Evolutionary conservation across 208 protist genomes (phyloP), one percentile per base, ranked within the genome.

Genomic region (Leishmania major): DNA sequence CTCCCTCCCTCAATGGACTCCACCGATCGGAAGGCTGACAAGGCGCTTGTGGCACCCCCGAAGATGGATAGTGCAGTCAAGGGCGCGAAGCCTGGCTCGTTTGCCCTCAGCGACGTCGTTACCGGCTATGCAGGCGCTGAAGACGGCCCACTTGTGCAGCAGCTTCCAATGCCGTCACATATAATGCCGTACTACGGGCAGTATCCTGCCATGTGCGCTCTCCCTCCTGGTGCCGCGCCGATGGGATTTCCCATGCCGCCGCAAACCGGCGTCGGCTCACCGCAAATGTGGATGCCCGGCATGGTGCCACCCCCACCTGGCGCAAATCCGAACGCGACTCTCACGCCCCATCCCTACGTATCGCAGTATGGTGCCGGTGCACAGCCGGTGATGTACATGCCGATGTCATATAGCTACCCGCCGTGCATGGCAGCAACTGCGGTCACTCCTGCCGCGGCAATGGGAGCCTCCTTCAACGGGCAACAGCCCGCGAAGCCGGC

Each of bases 381-480:
- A 4, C 75, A 78, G 51, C 82, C 76, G 22, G 35, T 87, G 76
- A 87, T 89, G 82, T 89, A 89, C 79, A 82, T 91, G 80, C 73
- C 75, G 13, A 25, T 80, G 35, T 81, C 79, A 49, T 90, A 85
- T 81, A 77, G 66, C 79, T 80, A 87, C 69, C 81, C 79, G 77
- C 81, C 83, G 10, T 87, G 81, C 81, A 79, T 90, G 83, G 62
- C 79, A 31, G 82, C 88, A 1, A 69, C 84, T 11, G 81, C 80
- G 37, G 73, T 78, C 31, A 72, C 78, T 15, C 53, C 79, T 6
- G 35, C 51, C 13, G 40, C 84, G 22, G 78, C 82, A n/a, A 74
- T 82, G 43, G 78, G 75, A 3, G 53, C 82, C 8, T 17, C 76
- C 5, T 75, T 73, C 43, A 57, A 47, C 3, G 70, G 60, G 37